Conservation (phyloP, 441 rosid species). For the Pelargonium myrrhifolium region DNA sequence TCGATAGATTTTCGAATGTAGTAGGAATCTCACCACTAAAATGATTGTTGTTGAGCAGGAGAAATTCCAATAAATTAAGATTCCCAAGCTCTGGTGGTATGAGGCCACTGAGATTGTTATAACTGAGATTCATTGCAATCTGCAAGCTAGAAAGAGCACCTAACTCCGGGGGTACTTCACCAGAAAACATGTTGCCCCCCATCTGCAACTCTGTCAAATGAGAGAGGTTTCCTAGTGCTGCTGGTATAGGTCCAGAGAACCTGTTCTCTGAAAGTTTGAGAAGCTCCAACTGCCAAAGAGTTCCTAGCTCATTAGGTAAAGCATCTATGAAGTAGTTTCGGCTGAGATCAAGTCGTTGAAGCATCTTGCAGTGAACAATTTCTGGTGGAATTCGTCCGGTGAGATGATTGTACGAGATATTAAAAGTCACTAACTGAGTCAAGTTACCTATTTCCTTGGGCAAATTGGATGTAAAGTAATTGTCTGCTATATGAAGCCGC, state of each 20-base stretch:
- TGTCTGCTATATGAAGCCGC: slow-evolving; percentile 78
- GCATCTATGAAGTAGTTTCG: slow-evolving; percentile 51
- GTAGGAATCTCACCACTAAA: slow-evolving; percentile 69
- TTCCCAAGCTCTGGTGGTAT: slow-evolving; percentile 76
- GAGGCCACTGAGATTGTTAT: slow-evolving; percentile 54
- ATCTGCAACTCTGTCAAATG: slow-evolving; percentile 90
- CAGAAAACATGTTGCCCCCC: slow-evolving; percentile 85
- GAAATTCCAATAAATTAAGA: slow-evolving; percentile 61
- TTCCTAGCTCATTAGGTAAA: slow-evolving; percentile 72
- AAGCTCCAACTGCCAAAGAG: slow-evolving; percentile 71
- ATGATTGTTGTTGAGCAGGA: slow-evolving; percentile 70
- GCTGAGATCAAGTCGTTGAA: slow-evolving; percentile 90
- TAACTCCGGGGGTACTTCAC: slow-evolving; percentile 61
- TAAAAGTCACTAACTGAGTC: slow-evolving; percentile 70
- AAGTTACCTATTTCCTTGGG: slow-evolving; percentile 76
- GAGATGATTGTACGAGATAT: slow-evolving; percentile 72
- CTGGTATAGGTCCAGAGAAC: slow-evolving; percentile 68
- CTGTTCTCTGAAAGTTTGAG: slow-evolving; percentile 73
- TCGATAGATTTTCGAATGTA: slow-evolving; percentile 64
- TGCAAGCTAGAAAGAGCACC: slow-evolving; percentile 85
- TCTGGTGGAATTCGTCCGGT: slow-evolving; percentile 58
- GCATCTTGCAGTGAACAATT: slow-evolving; percentile 71
- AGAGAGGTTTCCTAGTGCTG: slow-evolving; percentile 65
- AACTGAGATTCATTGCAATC: slow-evolving; percentile 87
- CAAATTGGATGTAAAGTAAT: slow-evolving; percentile 52